A percentile compares a stretch with the other conserved stretches of the same genome.
These are phyloP conservation scores for Sclerotinia sclerotiorum DNA, from an alignment of 2,329 filamentous ascomycete species.

Conservation along the genomic window DNA sequence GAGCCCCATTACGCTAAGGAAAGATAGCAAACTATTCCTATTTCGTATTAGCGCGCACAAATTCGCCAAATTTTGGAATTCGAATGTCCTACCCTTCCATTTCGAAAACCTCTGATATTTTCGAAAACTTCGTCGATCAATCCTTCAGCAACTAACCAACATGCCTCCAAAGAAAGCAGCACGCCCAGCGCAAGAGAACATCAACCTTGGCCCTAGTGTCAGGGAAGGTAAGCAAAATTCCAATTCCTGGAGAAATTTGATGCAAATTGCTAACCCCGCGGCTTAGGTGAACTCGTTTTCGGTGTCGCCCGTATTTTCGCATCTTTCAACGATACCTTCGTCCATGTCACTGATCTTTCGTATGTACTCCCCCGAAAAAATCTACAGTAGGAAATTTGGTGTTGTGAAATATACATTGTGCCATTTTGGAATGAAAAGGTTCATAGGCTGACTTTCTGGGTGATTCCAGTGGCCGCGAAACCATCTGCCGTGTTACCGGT, in stretches of 20 bases:
- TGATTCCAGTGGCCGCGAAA: conserved; percentile 94
- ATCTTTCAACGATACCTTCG: conserved; percentile 70
- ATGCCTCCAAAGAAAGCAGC: conserved; percentile 95
- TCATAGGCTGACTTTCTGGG: conserved; percentile 63
- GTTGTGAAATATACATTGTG: conserved; percentile 22
- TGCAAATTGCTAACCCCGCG: conserved; percentile 14
- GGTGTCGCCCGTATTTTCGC: conserved; percentile 79
- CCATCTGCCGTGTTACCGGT: conserved; percentile 99
- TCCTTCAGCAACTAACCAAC: conserved; percentile 60
- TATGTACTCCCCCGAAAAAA: conserved; percentile 50
- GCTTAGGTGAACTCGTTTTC: conserved; percentile 70
- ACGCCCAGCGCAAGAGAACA: conserved; percentile 89
- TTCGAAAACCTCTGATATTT: conserved; percentile 20
- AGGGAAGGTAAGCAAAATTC: conserved; percentile 71
- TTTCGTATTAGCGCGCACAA: conserved; percentile 33
- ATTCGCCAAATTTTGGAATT: conserved; percentile 24
- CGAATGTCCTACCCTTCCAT: background rate
- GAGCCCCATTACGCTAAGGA: conserved; percentile 21
- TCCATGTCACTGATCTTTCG: conserved; percentile 99
- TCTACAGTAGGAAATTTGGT: conserved; percentile 24
- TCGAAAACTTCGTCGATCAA: conserved; percentile 24
- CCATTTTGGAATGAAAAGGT: conserved; percentile 37
- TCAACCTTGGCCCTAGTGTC: conserved; percentile 95
- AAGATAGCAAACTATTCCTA: conserved; percentile 29
- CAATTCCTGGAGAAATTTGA: background rate